Evolutionary conservation across 2,329 filamentous ascomycete genomes (phyloP).

Genomic region (Plenodomus biglobosus): DNA sequence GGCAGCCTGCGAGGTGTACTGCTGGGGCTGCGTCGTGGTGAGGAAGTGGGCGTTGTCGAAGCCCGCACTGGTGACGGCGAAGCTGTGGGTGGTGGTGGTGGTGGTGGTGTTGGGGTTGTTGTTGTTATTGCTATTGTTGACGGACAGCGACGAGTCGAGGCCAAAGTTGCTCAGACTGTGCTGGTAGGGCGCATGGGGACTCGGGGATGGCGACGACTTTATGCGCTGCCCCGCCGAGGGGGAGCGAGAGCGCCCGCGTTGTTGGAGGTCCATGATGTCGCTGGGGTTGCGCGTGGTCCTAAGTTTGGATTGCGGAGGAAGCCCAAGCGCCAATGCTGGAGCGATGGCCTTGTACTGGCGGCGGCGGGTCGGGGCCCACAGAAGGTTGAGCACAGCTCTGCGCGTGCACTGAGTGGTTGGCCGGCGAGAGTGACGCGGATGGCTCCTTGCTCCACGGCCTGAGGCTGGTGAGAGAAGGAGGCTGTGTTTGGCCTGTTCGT

Average conservation of each 20-base stretch:
- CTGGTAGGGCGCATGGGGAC: constrained; percentile 58
- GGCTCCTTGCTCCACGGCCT: constrained; percentile 17
- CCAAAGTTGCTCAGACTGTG: constrained; percentile 55
- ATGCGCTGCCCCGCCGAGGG: constrained; percentile 61
- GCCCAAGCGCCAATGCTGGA: constrained; percentile 23
- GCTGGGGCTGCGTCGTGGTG: constrained; percentile 50
- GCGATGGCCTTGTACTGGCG: constrained; percentile 6
- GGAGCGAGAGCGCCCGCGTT: constrained; percentile 65
- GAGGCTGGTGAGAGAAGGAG: constrained; percentile 35
- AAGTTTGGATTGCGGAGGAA: constrained; percentile 17
- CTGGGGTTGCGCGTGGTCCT: constrained; percentile 41
- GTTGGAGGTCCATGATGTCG: constrained; percentile 53
- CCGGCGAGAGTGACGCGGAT: constrained; percentile 21
- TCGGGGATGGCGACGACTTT: constrained; percentile 69
- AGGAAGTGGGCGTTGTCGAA: constrained; percentile 45
- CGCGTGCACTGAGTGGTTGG: constrained; percentile 26
- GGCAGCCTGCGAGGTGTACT: constrained; percentile 45
- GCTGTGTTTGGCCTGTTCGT: constrained; percentile 26
- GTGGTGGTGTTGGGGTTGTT: constrained; percentile 25
- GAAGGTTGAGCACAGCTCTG: constrained; percentile 1
- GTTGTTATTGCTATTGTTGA: constrained; percentile 35
- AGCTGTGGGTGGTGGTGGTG: constrained; percentile 26
- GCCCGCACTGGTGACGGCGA: constrained; percentile 37
- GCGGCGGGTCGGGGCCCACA: constrained; percentile 8
- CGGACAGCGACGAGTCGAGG: constrained; percentile 53